Conservation (phyloP, 2,329 filamentous ascomycete genomes). For the Aspergillus calidoustus region DNA sequence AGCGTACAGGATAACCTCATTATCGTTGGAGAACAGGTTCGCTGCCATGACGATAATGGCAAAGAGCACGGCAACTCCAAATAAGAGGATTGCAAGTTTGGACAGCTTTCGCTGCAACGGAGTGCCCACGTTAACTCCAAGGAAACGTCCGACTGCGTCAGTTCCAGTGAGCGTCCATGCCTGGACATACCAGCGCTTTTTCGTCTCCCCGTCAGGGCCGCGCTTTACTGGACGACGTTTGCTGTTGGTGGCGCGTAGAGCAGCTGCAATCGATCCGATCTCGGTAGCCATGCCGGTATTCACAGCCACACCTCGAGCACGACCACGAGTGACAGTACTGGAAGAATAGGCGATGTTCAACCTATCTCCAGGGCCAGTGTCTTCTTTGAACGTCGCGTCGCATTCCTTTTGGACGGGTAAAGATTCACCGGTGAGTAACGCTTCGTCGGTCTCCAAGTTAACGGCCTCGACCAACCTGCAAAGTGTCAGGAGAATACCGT, state of each 20-base stretch:
- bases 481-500: slow-evolving; percentile 37
- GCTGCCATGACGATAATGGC: slow-evolving; percentile 71
- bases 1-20: slow-evolving; percentile 68
- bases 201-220: slow-evolving; percentile 53
- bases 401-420: slow-evolving; percentile 62
- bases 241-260: slow-evolving; percentile 65
- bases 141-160: slow-evolving; percentile 65
- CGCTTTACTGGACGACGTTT: slow-evolving; percentile 58
- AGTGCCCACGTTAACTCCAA: slow-evolving; percentile 71
- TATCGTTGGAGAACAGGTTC: slow-evolving; percentile 59
- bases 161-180: slow-evolving; percentile 58
- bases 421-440: slow-evolving; percentile 66
- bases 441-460: slow-evolving; percentile 77
- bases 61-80: slow-evolving; percentile 68
- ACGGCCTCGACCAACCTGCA: slow-evolving; percentile 59
- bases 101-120: slow-evolving; percentile 73
- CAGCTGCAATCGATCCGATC: slow-evolving; percentile 67
- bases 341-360: slow-evolving; percentile 67
- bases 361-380: slow-evolving; percentile 63
- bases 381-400: slow-evolving; percentile 49
- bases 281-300: slow-evolving; percentile 67
- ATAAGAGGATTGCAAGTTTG: slow-evolving; percentile 68
- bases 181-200: slow-evolving; percentile 59
- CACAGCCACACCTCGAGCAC: slow-evolving; percentile 63
- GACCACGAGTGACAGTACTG: slow-evolving; percentile 65